phyloP scores from a whole-genome alignment of 805 yeast genomes.

The Ogataea zsoltii region DNA sequence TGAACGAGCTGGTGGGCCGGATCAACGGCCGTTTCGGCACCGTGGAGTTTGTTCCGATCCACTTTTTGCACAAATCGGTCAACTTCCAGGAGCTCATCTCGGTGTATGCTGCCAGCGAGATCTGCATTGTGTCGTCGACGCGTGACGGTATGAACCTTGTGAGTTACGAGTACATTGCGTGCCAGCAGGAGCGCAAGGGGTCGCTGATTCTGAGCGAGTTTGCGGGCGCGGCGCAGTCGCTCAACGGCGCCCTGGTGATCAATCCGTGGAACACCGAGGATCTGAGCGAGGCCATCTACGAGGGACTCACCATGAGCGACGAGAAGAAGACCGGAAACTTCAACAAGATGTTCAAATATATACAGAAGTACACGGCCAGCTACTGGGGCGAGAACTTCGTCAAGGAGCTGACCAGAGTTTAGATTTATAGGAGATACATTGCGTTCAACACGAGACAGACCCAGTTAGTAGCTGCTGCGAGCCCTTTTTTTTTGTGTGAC shows the following conservation, averaged over 20 bases:
- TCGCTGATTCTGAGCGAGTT: constrained; percentile 87
- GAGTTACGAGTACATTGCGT: constrained; percentile 93
- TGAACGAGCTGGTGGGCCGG: constrained; percentile 94
- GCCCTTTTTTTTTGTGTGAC: no score
- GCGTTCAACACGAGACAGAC: no score
- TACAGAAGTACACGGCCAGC: constrained; percentile 89
- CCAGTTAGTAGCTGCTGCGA: no score
- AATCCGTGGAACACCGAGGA: constrained; percentile 99
- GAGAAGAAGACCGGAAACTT: constrained; percentile 82
- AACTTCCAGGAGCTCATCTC: constrained; percentile 91
- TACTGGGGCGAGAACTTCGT: constrained; percentile 98
- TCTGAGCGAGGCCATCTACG: constrained; percentile 79
- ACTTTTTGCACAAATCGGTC: constrained; percentile 89
- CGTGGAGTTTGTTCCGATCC: constrained; percentile 96
- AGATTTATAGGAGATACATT: no score
- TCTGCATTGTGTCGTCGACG: constrained; percentile 89
- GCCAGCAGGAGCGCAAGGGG: constrained; percentile 82
- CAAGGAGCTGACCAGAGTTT: constrained; percentile 56
- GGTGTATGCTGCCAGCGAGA: constrained; percentile 81
- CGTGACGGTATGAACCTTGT: constrained; percentile 99
- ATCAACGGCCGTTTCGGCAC: constrained; percentile 96
- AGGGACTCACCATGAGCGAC: constrained; percentile 79
- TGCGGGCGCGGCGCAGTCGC: constrained; percentile 98
- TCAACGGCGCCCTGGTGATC: constrained; percentile 90
- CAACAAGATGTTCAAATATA: constrained; percentile 80